Base-by-base conservation (phyloP, 192 early-diverging fungal species). In the Helicostylum pulchrum region DNA sequence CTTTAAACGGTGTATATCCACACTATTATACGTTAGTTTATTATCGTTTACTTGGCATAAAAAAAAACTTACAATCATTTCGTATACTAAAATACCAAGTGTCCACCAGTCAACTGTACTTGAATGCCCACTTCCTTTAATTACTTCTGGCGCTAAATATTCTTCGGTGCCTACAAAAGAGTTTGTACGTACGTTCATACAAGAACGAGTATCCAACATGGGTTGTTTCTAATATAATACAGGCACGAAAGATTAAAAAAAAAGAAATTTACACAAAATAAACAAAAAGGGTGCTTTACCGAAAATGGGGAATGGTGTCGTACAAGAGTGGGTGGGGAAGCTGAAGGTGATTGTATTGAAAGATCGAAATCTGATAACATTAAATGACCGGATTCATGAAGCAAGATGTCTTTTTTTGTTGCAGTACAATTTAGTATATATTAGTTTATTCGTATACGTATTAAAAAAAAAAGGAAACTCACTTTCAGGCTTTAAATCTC, bases 341-440 rank as follows among this genome's bases (percentile, higher is more conserved):
- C 85, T 30, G 88, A 83, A 34, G 81, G 82, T 7, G 94, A 91
- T 70, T 94, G 94, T 80, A 98, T 97, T 2, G 95, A 96, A 11
- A 99, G 85, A 78, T 98, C 97, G 80, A 99, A 99, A 75, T 99
- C 96, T 14, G 93, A 90, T 62, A 98, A 82, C 94, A 95, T 97
- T 69, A 98, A 96, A 78, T 98, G 96, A 10, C 96, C 96, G 19
- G 88, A 93, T 58, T 92, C 84, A 72, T 97, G 95, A 47, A 99
- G 72, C 26, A 99, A 81, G 62, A 97, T 97, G 62, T 93, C 78
- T 81, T 67, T 11, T 15, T 43, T 46, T 17, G 42, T 20, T 23
- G 14, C 20, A 43, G 31, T 52, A 4, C 10, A 30, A n/a, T n/a
- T 20, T 17, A 61, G 39, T 9, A 48, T 15, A 17, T 43, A 10